Evolutionary conservation across 2,329 filamentous ascomycete species (phyloP), one percentile per base, ranked within the genome.

Genomic region (Cladobotryum protrusum): DNA sequence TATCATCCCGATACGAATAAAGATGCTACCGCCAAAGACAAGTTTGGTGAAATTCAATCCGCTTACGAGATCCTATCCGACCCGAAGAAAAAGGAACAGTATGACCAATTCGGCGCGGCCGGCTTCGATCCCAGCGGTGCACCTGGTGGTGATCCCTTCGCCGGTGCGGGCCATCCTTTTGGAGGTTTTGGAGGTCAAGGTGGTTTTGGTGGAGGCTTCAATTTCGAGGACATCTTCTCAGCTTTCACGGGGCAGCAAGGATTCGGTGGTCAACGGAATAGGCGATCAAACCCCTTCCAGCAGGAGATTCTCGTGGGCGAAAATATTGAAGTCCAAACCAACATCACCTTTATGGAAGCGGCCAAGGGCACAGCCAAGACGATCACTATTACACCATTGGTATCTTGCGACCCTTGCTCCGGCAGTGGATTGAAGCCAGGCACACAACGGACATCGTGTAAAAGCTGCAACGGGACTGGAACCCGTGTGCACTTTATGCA

Each of bases 1-100:
- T 99, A 83, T 66, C 93, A 99, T 63, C 93, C 93, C 8, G 93
- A 99, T 67, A 97, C 93, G 34, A 99, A 97, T 76, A 97, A 97
- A 68, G 93, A 97, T 59, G 69, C 88, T 3, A 79, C 75, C n/a
- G 91, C 93, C 34, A 97, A 97, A 67, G 93, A 97, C 61, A 92
- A 87, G 62, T 99, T 99, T 62, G 81, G 85, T 56, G 92, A 96
- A 59, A 89, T 95, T 48, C 93, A 99, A 68, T 82, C 87, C 32
- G 89, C 93, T 19, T 99, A 99, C 70, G 93, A 99, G 68, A 77
- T 96, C 39, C 76, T 99, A 7, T 95, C 89, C 43, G 93, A 99
- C 64, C 78, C 91, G 4, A 85, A 95, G 70, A 99, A 97, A 78
- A 88, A 86, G 66, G 85, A 95, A 64, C 87, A 91, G 52, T 99